Conservation (phyloP, 2,329 filamentous ascomycete species). For the Diaporthe vexans region DNA sequence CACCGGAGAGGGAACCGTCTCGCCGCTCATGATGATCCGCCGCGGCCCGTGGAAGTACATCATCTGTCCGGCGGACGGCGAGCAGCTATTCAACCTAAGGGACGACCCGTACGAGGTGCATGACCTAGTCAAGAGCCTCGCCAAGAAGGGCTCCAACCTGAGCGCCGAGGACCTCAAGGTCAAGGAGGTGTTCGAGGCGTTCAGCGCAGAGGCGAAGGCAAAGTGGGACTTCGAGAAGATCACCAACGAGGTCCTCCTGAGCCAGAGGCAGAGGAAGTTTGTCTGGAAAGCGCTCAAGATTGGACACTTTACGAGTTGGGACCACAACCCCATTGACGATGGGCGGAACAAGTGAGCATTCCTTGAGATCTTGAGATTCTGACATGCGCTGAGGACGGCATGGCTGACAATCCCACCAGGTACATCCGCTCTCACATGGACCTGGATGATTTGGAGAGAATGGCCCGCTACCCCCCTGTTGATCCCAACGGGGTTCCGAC, state of each 20-base stretch:
- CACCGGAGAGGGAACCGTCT: constrained; percentile 91
- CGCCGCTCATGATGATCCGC: constrained; percentile 94
- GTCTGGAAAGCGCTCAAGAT: constrained; percentile 85
- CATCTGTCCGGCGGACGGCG: constrained; percentile 85
- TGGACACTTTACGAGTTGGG: constrained; percentile 86
- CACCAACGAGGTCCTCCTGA: constrained; percentile 79
- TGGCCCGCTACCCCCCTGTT: constrained; percentile 79
- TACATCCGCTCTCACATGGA: constrained; percentile 89
- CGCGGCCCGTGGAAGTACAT: constrained; percentile 93
- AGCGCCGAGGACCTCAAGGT: constrained; percentile 61
- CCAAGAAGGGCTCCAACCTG: constrained; percentile 52
- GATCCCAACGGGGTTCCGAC: constrained; percentile 68
- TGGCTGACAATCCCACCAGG: constrained; percentile 55
- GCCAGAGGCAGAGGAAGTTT: constrained; percentile 83
- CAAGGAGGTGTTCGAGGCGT: constrained; percentile 70
- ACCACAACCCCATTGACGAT: constrained; percentile 82
- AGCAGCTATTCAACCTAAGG: constrained; percentile 86
- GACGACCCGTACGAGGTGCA: constrained; percentile 82
- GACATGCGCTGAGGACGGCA: background rate
- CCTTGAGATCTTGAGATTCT: background rate
- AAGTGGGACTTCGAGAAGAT: constrained; percentile 89
- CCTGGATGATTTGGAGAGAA: constrained; percentile 83
- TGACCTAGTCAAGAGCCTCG: constrained; percentile 72
- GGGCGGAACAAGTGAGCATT: constrained; percentile 74
- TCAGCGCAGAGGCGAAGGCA: constrained; percentile 78